Evolutionary conservation across 805 yeast species (phyloP).

Genomic region (Wickerhamomyces pijperi): DNA sequence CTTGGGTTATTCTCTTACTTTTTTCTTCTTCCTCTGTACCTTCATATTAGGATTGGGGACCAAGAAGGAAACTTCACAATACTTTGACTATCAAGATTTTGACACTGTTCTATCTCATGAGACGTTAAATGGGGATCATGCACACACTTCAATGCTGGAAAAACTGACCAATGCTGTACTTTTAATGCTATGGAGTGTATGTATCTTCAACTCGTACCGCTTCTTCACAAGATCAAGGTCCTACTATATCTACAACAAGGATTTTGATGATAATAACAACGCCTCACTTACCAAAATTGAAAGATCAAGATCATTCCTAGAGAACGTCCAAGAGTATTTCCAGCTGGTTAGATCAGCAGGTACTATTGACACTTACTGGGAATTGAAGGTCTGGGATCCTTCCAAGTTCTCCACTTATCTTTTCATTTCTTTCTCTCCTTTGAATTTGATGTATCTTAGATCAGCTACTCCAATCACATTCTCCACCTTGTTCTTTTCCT

Average conservation of each 20-base stretch:
- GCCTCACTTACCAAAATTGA: slow-evolving; percentile 14
- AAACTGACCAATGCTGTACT: slow-evolving; percentile 4
- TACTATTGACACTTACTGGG: slow-evolving; percentile 32
- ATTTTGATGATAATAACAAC: slow-evolving; percentile 2
- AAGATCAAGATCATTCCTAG: neutral
- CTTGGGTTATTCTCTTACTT: slow-evolving; percentile 13
- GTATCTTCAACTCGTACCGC: slow-evolving; percentile 10
- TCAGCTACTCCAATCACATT: slow-evolving; percentile 26
- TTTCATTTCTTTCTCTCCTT: slow-evolving; percentile 48
- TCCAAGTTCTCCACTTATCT: slow-evolving; percentile 42
- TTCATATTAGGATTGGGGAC: slow-evolving; percentile 14
- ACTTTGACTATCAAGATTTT: slow-evolving; percentile 6
- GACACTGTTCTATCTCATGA: neutral
- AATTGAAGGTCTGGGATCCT: slow-evolving; percentile 58
- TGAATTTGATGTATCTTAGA: slow-evolving; percentile 32
- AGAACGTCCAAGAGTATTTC: neutral
- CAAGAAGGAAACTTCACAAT: slow-evolving; percentile 1
- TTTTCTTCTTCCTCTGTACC: slow-evolving; percentile 14
- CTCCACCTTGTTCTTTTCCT: slow-evolving; percentile 24
- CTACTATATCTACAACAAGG: slow-evolving; percentile 17
- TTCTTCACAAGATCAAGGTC: slow-evolving; percentile 16
- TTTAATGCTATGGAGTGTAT: slow-evolving; percentile 9
- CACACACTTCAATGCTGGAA: neutral
- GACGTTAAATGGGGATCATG: neutral
- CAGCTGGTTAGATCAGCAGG: slow-evolving; percentile 3